Percentiles rank a stretch among this genome's conserved stretches.
phyloP scores from a whole-genome alignment of 805 yeast genomes.

The Nakazawaea ernobii region DNA sequence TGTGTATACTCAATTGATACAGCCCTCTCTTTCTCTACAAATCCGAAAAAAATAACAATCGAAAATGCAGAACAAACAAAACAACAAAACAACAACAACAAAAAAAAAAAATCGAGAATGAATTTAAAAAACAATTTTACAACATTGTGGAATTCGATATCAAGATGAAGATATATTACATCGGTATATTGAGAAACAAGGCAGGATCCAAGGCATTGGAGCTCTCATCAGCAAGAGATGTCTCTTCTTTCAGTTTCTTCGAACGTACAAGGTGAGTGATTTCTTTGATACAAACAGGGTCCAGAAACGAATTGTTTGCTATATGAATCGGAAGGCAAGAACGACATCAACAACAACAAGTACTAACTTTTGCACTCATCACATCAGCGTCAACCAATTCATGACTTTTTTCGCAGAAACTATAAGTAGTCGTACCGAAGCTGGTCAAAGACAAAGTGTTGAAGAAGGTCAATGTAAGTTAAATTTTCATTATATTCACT shows the following conservation, averaged over 20 bases:
- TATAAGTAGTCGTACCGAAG: conserved; percentile 77
- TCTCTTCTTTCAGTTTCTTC: conserved; percentile 83
- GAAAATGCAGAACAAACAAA: not conserved
- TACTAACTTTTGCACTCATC: not conserved
- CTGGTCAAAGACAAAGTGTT: conserved; percentile 90
- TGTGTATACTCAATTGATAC: not conserved
- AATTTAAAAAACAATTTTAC: too few relatives aligned
- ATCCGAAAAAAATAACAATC: not conserved
- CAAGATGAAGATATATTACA: conserved; percentile 82
- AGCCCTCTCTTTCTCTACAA: not conserved
- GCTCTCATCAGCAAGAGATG: conserved; percentile 73
- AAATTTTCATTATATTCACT: too few relatives aligned
- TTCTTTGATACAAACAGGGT: not conserved
- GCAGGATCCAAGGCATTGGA: conserved; percentile 63
- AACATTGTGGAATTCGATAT: too few relatives aligned
- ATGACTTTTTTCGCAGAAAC: conserved; percentile 93
- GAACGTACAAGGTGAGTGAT: conserved; percentile 51
- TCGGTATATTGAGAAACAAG: conserved; percentile 72
- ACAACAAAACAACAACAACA: not conserved
- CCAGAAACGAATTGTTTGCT: too few relatives aligned
- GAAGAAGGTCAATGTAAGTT: conserved; percentile 63
- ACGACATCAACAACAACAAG: not conserved
- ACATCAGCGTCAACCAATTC: conserved; percentile 72
- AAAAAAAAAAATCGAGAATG: not conserved
- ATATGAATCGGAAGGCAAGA: too few relatives aligned